These are phyloP conservation scores for Pythium aphanidermatum DNA, from an alignment of 352 stramenopile species.

Conservation along the genomic window DNA sequence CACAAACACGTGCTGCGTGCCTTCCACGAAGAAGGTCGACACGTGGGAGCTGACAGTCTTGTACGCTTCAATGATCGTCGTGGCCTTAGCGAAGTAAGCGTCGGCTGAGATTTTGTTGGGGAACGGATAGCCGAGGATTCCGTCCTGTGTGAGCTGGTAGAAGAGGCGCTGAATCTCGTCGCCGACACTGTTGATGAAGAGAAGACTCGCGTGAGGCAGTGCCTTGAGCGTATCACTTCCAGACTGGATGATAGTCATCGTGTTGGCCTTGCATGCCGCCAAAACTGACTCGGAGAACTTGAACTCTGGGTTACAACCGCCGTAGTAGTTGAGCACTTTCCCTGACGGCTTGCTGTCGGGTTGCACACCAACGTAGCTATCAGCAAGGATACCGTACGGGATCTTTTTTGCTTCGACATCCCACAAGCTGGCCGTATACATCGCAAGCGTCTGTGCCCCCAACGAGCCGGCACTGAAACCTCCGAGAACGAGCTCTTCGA, in stretches of 20 bases:
- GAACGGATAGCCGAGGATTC: slow-evolving; percentile 45
- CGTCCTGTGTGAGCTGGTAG: slow-evolving; percentile 39
- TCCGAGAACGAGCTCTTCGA: slow-evolving; percentile 12
- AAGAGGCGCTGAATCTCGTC: slow-evolving; percentile 49
- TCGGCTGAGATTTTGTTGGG: slow-evolving; percentile 32
- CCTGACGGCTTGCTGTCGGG: slow-evolving; percentile 30
- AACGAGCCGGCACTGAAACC: slow-evolving; percentile 33
- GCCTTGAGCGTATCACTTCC: slow-evolving; percentile 34
- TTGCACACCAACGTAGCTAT: slow-evolving; percentile 56
- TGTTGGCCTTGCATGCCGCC: slow-evolving; percentile 35
- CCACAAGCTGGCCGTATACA: slow-evolving; percentile 41
- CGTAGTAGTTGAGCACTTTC: slow-evolving; percentile 50
- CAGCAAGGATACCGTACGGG: slow-evolving; percentile 37
- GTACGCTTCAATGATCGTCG: too few relatives aligned
- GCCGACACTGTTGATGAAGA: slow-evolving; percentile 52
- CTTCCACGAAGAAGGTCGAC: too few relatives aligned
- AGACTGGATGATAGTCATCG: slow-evolving; percentile 36
- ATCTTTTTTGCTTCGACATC: slow-evolving; percentile 35
- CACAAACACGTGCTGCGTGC: too few relatives aligned
- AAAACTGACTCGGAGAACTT: slow-evolving; percentile 24
- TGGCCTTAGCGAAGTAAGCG: too few relatives aligned
- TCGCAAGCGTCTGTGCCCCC: slow-evolving; percentile 35
- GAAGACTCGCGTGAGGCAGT: slow-evolving; percentile 31
- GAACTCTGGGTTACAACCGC: slow-evolving; percentile 34
- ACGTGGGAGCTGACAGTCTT: too few relatives aligned